These are phyloP conservation scores for Colletotrichum plurivorum DNA, from an alignment of 2,329 filamentous ascomycete species.

Conservation along the genomic window DNA sequence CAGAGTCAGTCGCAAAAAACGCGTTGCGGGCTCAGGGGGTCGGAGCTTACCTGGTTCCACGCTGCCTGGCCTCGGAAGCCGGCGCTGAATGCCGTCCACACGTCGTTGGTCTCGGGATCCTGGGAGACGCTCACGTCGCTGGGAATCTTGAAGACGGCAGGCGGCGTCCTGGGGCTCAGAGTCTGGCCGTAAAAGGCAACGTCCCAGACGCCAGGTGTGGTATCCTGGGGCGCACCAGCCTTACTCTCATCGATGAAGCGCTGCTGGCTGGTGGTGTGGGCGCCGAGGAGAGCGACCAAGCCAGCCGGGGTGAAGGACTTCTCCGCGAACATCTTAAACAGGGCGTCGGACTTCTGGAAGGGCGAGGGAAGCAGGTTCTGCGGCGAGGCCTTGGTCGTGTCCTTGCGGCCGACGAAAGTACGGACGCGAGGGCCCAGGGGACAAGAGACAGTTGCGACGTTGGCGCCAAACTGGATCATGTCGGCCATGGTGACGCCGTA, in stretches of 20 bases:
- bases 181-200: conserved; percentile 64
- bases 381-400: conserved; percentile 56
- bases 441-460: conserved; percentile 63
- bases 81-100: conserved; percentile 56
- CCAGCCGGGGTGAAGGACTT: conserved; percentile 68
- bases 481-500: conserved; percentile 65
- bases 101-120: conserved; percentile 51
- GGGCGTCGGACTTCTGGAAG: conserved; percentile 59
- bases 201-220: conserved; percentile 68
- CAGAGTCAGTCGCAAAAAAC: conserved; percentile 2
- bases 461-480: conserved; percentile 67
- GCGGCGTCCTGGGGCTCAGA: conserved; percentile 48
- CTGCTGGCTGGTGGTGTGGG: conserved; percentile 67
- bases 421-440: conserved; percentile 62
- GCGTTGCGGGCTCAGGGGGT: background rate
- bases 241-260: conserved; percentile 57
- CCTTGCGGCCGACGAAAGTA: conserved; percentile 66
- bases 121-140: conserved; percentile 58
- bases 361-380: conserved; percentile 59
- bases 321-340: conserved; percentile 63
- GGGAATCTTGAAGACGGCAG: conserved; percentile 57
- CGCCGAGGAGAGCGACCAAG: conserved; percentile 68
- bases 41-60: conserved; percentile 57
- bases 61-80: conserved; percentile 48
- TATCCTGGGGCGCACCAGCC: conserved; percentile 63